phyloP scores from a whole-genome alignment of 2,329 filamentous ascomycete species.

The Podosphaera fusca region DNA sequence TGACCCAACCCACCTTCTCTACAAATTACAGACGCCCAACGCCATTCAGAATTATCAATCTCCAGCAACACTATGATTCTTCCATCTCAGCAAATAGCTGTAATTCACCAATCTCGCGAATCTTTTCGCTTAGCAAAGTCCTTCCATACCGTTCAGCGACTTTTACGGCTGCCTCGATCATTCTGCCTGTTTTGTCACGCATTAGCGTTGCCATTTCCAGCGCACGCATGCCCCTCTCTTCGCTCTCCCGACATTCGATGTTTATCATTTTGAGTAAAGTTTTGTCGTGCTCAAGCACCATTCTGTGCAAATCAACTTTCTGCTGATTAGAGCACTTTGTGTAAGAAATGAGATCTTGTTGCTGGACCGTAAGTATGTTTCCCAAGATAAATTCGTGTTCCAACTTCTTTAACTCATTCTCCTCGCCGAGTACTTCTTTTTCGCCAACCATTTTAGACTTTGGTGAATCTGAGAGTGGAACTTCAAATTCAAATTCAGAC shows the following conservation, averaged over 20 bases:
- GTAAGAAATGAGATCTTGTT: conserved; percentile 49
- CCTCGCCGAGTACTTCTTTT: conserved; percentile 18
- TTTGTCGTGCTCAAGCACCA: conserved; percentile 77
- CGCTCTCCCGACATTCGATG: conserved; percentile 72
- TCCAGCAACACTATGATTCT: conserved; percentile 9
- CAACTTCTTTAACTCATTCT: conserved; percentile 34
- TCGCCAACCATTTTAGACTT: conserved; percentile 19
- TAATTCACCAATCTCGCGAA: conserved; percentile 57
- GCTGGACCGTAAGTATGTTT: conserved; percentile 46
- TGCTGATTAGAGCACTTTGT: conserved; percentile 42
- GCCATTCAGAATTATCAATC: background rate
- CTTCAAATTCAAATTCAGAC: conserved; percentile 76
- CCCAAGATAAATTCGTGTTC: conserved; percentile 67
- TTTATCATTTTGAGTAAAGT: conserved; percentile 71
- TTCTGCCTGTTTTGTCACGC: conserved; percentile 62
- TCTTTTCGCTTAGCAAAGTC: conserved; percentile 68
- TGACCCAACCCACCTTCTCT: too few species aligned
- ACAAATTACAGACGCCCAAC: background rate
- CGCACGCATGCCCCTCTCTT: conserved; percentile 85
- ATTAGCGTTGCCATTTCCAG: conserved; percentile 76
- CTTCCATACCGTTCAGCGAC: conserved; percentile 70
- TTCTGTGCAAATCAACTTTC: conserved; percentile 39
- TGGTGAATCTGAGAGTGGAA: conserved; percentile 43
- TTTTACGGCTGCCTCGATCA: conserved; percentile 79
- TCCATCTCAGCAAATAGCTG: conserved; percentile 11